These are phyloP conservation scores for Melanopsichium pennsylvanicum DNA, from an alignment of 1,284 basidiomycete species.

Conservation along the genomic window DNA sequence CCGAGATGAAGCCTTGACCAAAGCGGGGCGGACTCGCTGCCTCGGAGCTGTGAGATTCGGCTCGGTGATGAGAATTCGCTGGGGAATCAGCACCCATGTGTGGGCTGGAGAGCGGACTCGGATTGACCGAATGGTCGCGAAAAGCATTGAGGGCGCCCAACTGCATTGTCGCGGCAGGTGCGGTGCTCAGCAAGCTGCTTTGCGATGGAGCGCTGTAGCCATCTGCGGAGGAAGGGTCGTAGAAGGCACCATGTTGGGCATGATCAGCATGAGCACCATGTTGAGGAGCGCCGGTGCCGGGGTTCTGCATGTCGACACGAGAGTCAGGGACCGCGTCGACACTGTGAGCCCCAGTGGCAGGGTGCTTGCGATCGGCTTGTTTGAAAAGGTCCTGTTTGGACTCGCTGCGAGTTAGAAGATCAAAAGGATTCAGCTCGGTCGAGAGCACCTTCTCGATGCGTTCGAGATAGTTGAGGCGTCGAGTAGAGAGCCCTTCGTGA, in stretches of 20 bases:
- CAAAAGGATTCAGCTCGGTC: slow-evolving; percentile 30
- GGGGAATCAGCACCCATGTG: slow-evolving; percentile 17
- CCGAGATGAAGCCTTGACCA: slow-evolving; percentile 10
- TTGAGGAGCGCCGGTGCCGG: background rate
- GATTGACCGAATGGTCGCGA: slow-evolving; percentile 25
- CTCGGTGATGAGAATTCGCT: slow-evolving; percentile 18
- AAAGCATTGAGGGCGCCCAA: slow-evolving; percentile 13
- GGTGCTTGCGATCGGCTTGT: slow-evolving; percentile 2
- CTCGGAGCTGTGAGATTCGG: slow-evolving; percentile 33
- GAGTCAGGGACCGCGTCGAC: slow-evolving; percentile 5
- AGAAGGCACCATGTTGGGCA: slow-evolving; percentile 19
- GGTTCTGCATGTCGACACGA: slow-evolving; percentile 26
- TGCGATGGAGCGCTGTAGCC: slow-evolving; percentile 39
- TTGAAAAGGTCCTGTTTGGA: background rate
- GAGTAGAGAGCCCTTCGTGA: slow-evolving; percentile 3
- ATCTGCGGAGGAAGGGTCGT: slow-evolving; percentile 45
- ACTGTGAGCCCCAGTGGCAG: slow-evolving; percentile 4
- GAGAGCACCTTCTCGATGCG: slow-evolving; percentile 37
- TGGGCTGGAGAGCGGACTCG: slow-evolving; percentile 39
- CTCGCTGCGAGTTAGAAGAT: slow-evolving; percentile 22
- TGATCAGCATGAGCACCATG: slow-evolving; percentile 3
- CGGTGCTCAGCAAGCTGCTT: slow-evolving; percentile 23
- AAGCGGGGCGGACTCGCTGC: slow-evolving; percentile 16
- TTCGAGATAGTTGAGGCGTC: slow-evolving; percentile 21
- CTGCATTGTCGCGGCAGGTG: slow-evolving; percentile 9